Evolutionary conservation across 2,329 filamentous ascomycete genomes (phyloP), one percentile per base, ranked within the genome.

Genomic region (Massarina eburnea): DNA sequence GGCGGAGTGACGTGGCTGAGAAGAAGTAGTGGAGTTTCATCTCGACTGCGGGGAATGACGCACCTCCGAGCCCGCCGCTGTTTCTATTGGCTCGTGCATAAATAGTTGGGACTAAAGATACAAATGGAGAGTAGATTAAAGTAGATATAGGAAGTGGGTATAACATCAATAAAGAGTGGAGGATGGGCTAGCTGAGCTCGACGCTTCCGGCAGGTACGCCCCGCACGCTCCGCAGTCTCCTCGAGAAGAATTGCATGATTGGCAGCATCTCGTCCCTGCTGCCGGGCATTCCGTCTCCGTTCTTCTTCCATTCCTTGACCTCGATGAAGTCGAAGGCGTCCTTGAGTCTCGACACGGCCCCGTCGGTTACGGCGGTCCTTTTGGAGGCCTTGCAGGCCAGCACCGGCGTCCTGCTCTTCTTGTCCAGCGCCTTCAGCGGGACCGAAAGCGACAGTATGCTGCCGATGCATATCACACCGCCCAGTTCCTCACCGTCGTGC

Each of bases 251-350:
- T 62, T 86, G 82, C 90, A 96, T 96, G 49, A 96, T 80, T 0
- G 91, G 91, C 60, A 91, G 64, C 80, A 95, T 91, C 76, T 97
- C 91, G 9, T 95, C 90, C 42, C 86, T 78, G 64, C 79, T 86
- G 36, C 77, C 75, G n/a, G 91, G 90, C 91, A 96, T 96, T 1
- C 80, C 80, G 68, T 95, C 89, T 5, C 85, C 88, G 2, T 68
- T 70, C 62, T 85, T 82, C 61, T 59, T 67, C 7, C 70, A 73
- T 41, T 71, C 68, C 41, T 62, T 64, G 36, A 71, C 43, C 51
- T 73, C 68, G 3, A 67, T 50, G 35, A 64, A 64, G 33, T 77
- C 73, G 68, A 92, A 94, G 43, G 81, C 79, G 33, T 75, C 73
- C 65, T 83, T 86, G 27, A 91, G 72, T 46, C 79, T 74, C n/a